Percentiles rank a stretch among this genome's conserved stretches.
phyloP scores from a whole-genome alignment of 202 grass and related monocot genomes.

The Sporobolus alterniflorus region DNA sequence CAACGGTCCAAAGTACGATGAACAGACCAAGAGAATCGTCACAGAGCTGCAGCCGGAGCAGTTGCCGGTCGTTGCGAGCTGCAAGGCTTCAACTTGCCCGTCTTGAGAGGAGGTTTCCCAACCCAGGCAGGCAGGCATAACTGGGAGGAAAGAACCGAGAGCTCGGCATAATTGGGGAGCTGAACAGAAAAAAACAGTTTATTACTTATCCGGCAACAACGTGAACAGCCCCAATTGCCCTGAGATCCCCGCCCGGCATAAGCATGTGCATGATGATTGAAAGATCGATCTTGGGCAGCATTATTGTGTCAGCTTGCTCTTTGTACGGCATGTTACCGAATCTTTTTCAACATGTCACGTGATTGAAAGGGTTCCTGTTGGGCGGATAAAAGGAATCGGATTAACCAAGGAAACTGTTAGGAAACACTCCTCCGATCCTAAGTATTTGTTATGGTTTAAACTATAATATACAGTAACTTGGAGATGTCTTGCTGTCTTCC shows the following conservation, averaged over 20 bases:
- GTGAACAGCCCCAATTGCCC: neutral
- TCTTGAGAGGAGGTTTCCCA: neutral
- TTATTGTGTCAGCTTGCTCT: conserved; percentile 20
- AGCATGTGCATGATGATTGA: conserved; percentile 10
- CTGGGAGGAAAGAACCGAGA: neutral
- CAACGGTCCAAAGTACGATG: conserved; percentile 44
- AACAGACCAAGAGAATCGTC: conserved; percentile 48
- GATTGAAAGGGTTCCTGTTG: conserved; percentile 35
- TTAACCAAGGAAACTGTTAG: neutral
- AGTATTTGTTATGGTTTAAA: neutral
- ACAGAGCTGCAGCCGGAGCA: neutral
- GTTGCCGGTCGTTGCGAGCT: neutral
- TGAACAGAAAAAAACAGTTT: neutral
- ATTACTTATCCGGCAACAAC: neutral
- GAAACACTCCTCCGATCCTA: neutral
- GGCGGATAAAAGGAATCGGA: neutral
- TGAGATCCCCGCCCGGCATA: conserved; percentile 3
- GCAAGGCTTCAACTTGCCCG: conserved; percentile 25
- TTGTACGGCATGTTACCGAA: conserved; percentile 23
- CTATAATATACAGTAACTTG: neutral
- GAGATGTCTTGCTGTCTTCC: neutral
- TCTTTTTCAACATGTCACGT: conserved; percentile 37
- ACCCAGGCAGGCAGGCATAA: neutral
- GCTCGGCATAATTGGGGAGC: neutral
- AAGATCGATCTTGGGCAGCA: conserved; percentile 3